Conservation (phyloP, 129 eudicot genomes). For the Dittrichia graveolens region DNA sequence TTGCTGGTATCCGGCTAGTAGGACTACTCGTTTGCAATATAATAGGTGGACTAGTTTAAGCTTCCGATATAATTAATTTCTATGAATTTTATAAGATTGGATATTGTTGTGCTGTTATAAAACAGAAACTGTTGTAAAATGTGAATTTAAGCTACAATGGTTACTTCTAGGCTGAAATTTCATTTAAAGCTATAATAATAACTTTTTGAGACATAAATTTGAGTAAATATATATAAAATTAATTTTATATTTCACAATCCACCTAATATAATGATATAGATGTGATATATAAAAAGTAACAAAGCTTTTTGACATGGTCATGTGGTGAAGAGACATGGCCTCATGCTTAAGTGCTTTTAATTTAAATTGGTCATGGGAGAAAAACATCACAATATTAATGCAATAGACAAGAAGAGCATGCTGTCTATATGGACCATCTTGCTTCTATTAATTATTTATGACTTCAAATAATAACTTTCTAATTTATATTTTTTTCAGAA, state of each 20-base stretch:
- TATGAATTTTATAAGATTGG: no score
- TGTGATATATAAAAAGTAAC: slow-evolving; percentile 8
- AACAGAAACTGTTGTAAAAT: no score
- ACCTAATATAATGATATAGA: neutral
- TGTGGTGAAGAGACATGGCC: slow-evolving; percentile 40
- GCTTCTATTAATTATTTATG: neutral
- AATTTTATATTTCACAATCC: neutral
- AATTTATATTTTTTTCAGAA: neutral
- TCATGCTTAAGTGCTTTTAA: slow-evolving; percentile 38
- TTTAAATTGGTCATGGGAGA: slow-evolving; percentile 27
- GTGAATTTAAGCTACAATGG: no score
- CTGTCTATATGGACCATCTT: slow-evolving; percentile 23
- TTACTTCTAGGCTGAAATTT: no score
- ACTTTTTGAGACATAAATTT: no score
- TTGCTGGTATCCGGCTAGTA: no score
- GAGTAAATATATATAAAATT: neutral
- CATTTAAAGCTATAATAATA: no score
- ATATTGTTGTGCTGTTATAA: no score
- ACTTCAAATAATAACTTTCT: neutral
- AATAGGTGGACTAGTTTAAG: no score
- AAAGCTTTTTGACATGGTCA: slow-evolving; percentile 37
- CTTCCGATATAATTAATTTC: no score
- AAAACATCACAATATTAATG: slow-evolving; percentile 30
- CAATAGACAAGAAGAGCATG: slow-evolving; percentile 31
- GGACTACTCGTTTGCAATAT: no score